Evolutionary conservation across 2,329 filamentous ascomycete genomes (phyloP).

Genomic region (Macrophomina tecta): DNA sequence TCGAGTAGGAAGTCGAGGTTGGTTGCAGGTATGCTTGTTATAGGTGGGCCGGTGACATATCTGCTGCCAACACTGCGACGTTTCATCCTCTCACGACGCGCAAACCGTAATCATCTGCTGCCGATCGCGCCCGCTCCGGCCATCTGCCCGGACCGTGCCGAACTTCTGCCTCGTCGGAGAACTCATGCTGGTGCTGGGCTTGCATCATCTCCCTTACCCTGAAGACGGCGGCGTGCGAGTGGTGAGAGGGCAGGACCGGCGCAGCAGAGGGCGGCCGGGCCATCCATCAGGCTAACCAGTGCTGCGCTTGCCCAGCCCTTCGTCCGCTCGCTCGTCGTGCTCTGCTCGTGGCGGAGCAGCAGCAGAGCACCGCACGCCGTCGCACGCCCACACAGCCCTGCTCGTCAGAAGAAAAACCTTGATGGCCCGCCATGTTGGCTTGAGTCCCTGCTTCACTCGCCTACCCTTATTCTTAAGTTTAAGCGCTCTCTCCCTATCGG

Average conservation of each 20-base stretch:
- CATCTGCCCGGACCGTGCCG: background rate
- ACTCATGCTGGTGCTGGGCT: slow-evolving; percentile 2
- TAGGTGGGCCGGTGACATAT: background rate
- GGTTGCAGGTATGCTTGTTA: background rate
- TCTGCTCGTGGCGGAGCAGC: background rate
- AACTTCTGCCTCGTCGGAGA: background rate
- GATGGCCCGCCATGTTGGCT: background rate
- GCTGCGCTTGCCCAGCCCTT: background rate
- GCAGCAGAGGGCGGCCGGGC: too few species aligned
- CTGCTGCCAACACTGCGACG: background rate
- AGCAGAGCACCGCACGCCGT: background rate
- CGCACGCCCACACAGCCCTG: slow-evolving; percentile 2
- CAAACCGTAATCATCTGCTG: background rate
- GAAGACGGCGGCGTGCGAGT: background rate
- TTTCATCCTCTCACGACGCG: background rate
- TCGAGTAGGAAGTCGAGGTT: background rate
- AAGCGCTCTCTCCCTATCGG: background rate
- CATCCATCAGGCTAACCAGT: background rate
- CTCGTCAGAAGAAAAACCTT: background rate
- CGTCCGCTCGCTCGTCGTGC: background rate
- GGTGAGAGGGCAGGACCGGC: background rate
- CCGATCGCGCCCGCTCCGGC: background rate
- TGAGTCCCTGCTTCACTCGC: background rate
- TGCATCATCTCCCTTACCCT: slow-evolving; percentile 11
- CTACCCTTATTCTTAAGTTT: background rate